Evolutionary conservation across 108 stramenopile genomes (phyloP).

Genomic region (Halocafeteria seosinensis): DNA sequence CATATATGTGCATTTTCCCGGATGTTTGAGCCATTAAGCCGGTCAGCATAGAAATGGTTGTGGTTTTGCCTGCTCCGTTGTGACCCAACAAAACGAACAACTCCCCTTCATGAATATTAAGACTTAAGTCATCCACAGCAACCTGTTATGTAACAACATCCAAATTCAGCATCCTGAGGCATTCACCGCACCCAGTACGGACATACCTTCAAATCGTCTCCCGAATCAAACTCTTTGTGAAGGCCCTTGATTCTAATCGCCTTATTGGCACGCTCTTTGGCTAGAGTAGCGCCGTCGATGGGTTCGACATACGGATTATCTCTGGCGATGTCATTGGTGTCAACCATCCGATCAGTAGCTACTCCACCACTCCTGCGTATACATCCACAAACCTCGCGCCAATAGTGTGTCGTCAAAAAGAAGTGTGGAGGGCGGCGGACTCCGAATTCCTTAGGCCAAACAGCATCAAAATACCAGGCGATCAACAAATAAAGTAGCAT

Average conservation of each 20-base stretch:
- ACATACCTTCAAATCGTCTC: neutral
- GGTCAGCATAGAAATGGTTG: constrained; percentile 11
- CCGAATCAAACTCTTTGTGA: neutral
- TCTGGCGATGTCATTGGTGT: neutral
- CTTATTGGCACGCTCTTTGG: neutral
- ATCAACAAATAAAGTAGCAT: constrained; percentile 12
- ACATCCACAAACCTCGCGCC: constrained; percentile 3
- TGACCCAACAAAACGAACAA: constrained; percentile 41
- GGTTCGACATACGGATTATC: too few species aligned
- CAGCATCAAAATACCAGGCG: constrained; percentile 17
- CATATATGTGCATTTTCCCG: constrained; percentile 23
- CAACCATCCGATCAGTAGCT: neutral
- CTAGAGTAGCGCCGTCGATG: neutral
- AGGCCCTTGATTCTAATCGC: neutral
- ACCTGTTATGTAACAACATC: too few species aligned
- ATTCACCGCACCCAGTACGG: too few species aligned
- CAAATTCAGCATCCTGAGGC: too few species aligned
- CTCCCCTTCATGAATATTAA: constrained; percentile 17
- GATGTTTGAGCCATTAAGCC: constrained; percentile 3
- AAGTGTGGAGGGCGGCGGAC: constrained; percentile 16
- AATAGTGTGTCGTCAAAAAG: constrained; percentile 1
- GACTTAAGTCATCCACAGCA: constrained; percentile 7
- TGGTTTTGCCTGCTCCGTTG: constrained; percentile 39
- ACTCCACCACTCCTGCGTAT: neutral
- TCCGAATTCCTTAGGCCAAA: constrained; percentile 2